Evolutionary conservation across 208 protist species (phyloP), one percentile per base, ranked within the genome.

Genomic region (Wallacemonas sp.): DNA sequence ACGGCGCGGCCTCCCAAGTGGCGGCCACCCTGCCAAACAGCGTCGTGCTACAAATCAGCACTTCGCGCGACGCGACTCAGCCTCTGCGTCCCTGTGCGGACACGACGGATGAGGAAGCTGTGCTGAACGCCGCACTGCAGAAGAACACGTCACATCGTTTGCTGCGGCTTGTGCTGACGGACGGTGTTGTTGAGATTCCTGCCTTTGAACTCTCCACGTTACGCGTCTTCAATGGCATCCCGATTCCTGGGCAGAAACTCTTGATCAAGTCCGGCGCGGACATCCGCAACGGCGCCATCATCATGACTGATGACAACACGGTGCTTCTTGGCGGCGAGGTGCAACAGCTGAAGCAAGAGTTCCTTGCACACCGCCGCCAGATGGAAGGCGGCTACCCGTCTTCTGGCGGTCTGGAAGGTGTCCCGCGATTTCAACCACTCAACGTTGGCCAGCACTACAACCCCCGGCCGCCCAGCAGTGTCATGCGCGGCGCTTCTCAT

Each of bases 11-110:
- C 0, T 79, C 81, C 0, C 86, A 92, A 55, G 45, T 67, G 1
- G 68, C 41, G 50, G 72, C 74, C 1, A 74, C 68, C 1, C 26
- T 95, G 46, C 69, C 80, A 11, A 73, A 45, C 25, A 23, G 74
- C n/a, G 71, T 89, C 2, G 81, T 95, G 26, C 63, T 93, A 54
- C 90, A 95, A 65, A 82, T 93, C n/a, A 79, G 61, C 39, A 82
- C 55, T 4, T 87, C 86, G 2, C 75, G 90, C 11, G 90, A 95
- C 52, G 83, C 81, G 2, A 95, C 87, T 32, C 90, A 95, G 73
- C 85, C 90, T 2, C 71, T 95, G 50, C 65, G 82, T 11, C 89
- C 86, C n/a, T 90, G 76, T 49, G 81, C 82, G 1, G 85, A 91
- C 54, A 36, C 66, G 22, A 69, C 68, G 2, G 84, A 88, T 2